A percentile compares a stretch with the other conserved stretches of the same genome.
Conservation (phyloP, 225 moss, liverwort and hornwort genomes). For the Marchantia polymorpha region DNA sequence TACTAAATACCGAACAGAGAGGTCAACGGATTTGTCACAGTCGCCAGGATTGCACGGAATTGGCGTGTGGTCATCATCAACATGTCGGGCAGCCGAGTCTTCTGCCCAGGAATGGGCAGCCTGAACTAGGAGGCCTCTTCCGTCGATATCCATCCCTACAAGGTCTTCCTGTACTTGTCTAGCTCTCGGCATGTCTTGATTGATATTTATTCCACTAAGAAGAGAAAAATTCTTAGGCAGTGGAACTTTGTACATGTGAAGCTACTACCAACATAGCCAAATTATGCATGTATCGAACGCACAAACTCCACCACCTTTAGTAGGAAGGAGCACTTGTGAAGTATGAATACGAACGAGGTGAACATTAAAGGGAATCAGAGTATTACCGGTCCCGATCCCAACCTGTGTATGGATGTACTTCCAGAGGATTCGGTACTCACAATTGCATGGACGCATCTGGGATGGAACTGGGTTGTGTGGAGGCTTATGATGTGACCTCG, state of each 20-base stretch:
- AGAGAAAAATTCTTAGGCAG: background rate
- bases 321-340: conserved; percentile 13
- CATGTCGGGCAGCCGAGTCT: conserved; percentile 6
- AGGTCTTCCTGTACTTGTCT: conserved; percentile 1
- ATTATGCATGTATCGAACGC: conserved; percentile 18
- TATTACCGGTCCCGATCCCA: too few relatives aligned
- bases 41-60: background rate
- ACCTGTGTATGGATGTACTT: too few relatives aligned
- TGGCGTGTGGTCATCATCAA: conserved; percentile 16
- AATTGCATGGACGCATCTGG: too few relatives aligned
- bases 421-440: too few relatives aligned
- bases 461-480: too few relatives aligned
- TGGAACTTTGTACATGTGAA: conserved; percentile 29
- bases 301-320: background rate
- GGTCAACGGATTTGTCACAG: background rate
- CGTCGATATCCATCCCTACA: background rate
- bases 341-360: background rate
- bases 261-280: conserved; percentile 4
- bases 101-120: background rate
- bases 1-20: conserved; percentile 1
- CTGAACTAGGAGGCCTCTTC: conserved; percentile 1
- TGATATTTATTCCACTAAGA: conserved; percentile 2
- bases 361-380: too few relatives aligned
- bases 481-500: too few relatives aligned
- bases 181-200: conserved; percentile 5